These are phyloP conservation scores for Cladosporium sp. DNA, from an alignment of 2,329 filamentous ascomycete species.

Conservation along the genomic window DNA sequence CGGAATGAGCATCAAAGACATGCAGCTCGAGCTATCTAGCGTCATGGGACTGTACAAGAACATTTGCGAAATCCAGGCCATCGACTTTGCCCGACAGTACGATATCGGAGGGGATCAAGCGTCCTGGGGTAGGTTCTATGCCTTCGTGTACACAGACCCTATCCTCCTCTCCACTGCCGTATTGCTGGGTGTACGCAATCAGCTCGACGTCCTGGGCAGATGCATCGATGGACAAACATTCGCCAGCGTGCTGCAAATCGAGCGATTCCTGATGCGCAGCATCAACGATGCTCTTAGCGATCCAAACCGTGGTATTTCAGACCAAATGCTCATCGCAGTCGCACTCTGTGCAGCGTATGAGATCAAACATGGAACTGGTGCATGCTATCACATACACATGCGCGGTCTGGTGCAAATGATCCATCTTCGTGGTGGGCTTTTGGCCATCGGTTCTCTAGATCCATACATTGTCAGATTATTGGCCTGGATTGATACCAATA, in stretches of 20 bases:
- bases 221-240: not conserved
- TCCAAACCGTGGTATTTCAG: constrained; percentile 21
- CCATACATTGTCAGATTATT: constrained; percentile 9
- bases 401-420: constrained; percentile 24
- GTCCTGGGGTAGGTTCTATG: constrained; percentile 3
- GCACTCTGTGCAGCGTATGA: constrained; percentile 25
- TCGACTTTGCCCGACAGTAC: constrained; percentile 9
- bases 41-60: constrained; percentile 13
- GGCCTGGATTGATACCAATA: constrained; percentile 14
- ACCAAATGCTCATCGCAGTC: constrained; percentile 25
- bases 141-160: constrained; percentile 11
- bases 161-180: constrained; percentile 15
- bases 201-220: not conserved
- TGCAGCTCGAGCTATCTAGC: constrained; percentile 11
- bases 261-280: constrained; percentile 21
- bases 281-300: constrained; percentile 24
- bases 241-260: not conserved
- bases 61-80: constrained; percentile 3
- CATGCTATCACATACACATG: constrained; percentile 25
- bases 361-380: constrained; percentile 20
- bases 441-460: constrained; percentile 15
- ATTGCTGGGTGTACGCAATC: constrained; percentile 12
- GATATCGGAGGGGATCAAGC: not conserved
- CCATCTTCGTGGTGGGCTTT: constrained; percentile 23
- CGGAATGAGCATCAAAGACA: not conserved